phyloP scores from a whole-genome alignment of 2,329 filamentous ascomycete species.

The Fusarium keratoplasticum region DNA sequence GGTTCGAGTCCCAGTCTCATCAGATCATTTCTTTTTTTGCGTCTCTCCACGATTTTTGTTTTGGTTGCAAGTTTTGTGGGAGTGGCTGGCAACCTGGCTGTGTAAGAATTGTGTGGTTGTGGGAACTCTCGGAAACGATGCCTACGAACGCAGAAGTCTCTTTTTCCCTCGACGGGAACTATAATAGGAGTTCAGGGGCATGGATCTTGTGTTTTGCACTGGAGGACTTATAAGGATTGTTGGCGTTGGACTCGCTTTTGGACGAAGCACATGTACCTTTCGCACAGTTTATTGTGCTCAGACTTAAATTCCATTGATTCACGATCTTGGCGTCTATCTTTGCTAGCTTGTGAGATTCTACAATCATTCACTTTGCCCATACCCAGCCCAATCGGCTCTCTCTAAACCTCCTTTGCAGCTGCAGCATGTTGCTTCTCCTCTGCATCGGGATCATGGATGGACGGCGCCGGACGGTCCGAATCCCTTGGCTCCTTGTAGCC shows the following conservation, averaged over 20 bases:
- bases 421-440: constrained; percentile 45
- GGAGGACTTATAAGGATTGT: constrained; percentile 9
- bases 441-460: constrained; percentile 50
- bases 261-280: not conserved
- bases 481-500: constrained; percentile 69
- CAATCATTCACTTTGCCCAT: not conserved
- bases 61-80: not conserved
- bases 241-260: constrained; percentile 14
- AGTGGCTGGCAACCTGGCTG: not conserved
- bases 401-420: constrained; percentile 33
- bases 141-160: not conserved
- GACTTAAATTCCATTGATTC: not conserved
- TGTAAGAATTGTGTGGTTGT: not conserved
- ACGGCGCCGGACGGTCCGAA: constrained; percentile 59
- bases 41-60: constrained; percentile 4
- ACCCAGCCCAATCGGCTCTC: not conserved
- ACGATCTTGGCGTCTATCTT: not conserved
- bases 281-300: constrained; percentile 2
- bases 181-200: constrained; percentile 28
- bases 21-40: constrained; percentile 31
- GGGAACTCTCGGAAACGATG: not conserved
- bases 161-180: constrained; percentile 7
- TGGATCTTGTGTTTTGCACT: constrained; percentile 4
- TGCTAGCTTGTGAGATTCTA: not conserved
- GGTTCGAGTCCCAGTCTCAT: constrained; percentile 45